A percentile compares a stretch with the other conserved stretches of the same genome.
Evolutionary conservation across 352 stramenopile species (phyloP).

Genomic region (Phytophthora chlamydospora): DNA sequence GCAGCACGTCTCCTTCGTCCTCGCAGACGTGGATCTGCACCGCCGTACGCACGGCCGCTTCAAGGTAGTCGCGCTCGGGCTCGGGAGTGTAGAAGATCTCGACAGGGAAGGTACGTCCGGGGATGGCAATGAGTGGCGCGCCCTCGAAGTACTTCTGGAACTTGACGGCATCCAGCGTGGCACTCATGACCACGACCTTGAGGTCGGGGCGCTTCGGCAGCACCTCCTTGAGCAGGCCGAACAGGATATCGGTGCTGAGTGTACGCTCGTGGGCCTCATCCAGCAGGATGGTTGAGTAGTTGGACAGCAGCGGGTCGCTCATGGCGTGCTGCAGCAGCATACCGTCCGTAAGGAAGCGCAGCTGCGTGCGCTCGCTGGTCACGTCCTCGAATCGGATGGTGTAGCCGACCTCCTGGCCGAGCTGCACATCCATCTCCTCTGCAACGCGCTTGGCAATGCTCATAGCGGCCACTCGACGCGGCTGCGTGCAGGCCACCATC

Average conservation of each 20-base stretch:
- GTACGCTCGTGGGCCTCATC: slow-evolving; percentile 99
- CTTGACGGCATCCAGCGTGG: slow-evolving; percentile 98
- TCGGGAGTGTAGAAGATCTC: slow-evolving; percentile 99
- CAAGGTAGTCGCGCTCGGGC: slow-evolving; percentile 98
- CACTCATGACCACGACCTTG: slow-evolving; percentile 99
- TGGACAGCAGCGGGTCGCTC: slow-evolving; percentile 95
- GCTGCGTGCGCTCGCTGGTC: slow-evolving; percentile 82
- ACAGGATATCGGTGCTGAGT: slow-evolving; percentile 97
- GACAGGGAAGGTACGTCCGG: slow-evolving; percentile 97
- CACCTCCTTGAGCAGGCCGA: slow-evolving; percentile 98
- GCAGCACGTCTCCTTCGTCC: slow-evolving; percentile 96
- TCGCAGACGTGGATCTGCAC: slow-evolving; percentile 99
- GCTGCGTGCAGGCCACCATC: slow-evolving; percentile 97
- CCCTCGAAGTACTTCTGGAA: slow-evolving; percentile 96
- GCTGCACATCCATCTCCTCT: slow-evolving; percentile 98
- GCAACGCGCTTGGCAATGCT: slow-evolving; percentile 97
- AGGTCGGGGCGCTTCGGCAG: slow-evolving; percentile 94
- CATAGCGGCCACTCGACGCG: slow-evolving; percentile 97
- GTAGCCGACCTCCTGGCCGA: slow-evolving; percentile 98
- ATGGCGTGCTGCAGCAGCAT: slow-evolving; percentile 98
- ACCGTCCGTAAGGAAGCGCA: slow-evolving; percentile 87
- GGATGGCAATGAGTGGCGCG: slow-evolving; percentile 94
- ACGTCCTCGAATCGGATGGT: slow-evolving; percentile 99
- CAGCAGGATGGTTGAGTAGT: slow-evolving; percentile 97
- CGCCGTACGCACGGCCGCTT: slow-evolving; percentile 86